These are phyloP conservation scores for Suhomyces sp. DNA, from an alignment of 805 yeast species.

Conservation along the genomic window DNA sequence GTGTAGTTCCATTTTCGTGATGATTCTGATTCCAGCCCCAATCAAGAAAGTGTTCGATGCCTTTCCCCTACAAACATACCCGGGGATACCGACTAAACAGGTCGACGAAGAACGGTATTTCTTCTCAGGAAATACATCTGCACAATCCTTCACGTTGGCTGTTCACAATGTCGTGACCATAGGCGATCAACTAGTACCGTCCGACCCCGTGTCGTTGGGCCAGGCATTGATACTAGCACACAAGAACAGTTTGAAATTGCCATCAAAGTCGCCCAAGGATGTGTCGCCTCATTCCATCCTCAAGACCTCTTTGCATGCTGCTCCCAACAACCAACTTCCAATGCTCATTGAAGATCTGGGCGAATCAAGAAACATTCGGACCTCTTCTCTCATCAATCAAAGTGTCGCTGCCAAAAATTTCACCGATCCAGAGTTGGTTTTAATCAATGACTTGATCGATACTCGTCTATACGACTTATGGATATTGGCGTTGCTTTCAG, in stretches of 20 bases:
- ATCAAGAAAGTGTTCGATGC: slow-evolving; percentile 45
- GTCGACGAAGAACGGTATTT: slow-evolving; percentile 10
- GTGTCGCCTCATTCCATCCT: slow-evolving; percentile 33
- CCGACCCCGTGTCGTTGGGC: slow-evolving; percentile 58
- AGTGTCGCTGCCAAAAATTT: slow-evolving; percentile 9
- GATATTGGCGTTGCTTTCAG: slow-evolving; percentile 30
- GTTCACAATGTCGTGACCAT: slow-evolving; percentile 45
- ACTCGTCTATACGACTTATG: slow-evolving; percentile 50
- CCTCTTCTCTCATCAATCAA: slow-evolving; percentile 4
- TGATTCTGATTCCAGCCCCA: slow-evolving; percentile 38
- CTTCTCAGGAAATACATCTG: slow-evolving; percentile 8
- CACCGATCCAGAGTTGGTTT: slow-evolving; percentile 1
- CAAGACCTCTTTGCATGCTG: slow-evolving; percentile 47
- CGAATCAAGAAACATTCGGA: slow-evolving; percentile 2
- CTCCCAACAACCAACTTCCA: slow-evolving; percentile 52
- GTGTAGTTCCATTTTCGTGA: not conserved
- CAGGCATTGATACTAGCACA: slow-evolving; percentile 45
- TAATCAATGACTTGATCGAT: slow-evolving; percentile 38
- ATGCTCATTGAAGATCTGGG: slow-evolving; percentile 49
- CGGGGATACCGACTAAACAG: slow-evolving; percentile 25
- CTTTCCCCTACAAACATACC: slow-evolving; percentile 49
- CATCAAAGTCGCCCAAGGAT: slow-evolving; percentile 17
- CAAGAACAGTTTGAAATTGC: slow-evolving; percentile 44
- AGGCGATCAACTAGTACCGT: slow-evolving; percentile 32
- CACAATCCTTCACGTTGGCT: slow-evolving; percentile 47